Conservation (phyloP, 1,284 basidiomycete genomes). For the Phlebopus sp. region DNA sequence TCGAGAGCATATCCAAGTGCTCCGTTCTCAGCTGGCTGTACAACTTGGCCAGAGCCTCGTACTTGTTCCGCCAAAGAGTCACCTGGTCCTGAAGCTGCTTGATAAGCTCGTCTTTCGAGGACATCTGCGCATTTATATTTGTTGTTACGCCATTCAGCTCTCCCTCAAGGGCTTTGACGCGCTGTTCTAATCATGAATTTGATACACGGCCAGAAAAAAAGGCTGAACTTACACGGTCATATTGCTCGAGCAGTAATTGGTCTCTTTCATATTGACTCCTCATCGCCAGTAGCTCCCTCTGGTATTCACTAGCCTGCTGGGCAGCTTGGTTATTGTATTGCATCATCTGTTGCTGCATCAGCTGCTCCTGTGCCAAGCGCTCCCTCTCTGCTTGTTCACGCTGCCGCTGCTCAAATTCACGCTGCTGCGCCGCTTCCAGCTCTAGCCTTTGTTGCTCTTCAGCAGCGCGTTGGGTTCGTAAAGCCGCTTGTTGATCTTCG, state of each 20-base stretch:
- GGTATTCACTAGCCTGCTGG: slow-evolving; percentile 74
- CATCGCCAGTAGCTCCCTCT: slow-evolving; percentile 90
- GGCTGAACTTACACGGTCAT: slow-evolving; percentile 72
- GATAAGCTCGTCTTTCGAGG: slow-evolving; percentile 94
- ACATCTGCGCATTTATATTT: slow-evolving; percentile 86
- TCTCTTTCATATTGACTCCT: slow-evolving; percentile 97
- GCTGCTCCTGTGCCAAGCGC: slow-evolving; percentile 84
- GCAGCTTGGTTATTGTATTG: slow-evolving; percentile 70
- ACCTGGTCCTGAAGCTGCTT: slow-evolving; percentile 97
- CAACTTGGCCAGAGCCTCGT: slow-evolving; percentile 96
- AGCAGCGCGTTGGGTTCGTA: slow-evolving; percentile 76
- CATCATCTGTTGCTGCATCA: slow-evolving; percentile 77
- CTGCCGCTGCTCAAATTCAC: slow-evolving; percentile 91
- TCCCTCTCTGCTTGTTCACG: slow-evolving; percentile 87
- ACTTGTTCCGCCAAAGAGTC: slow-evolving; percentile 96
- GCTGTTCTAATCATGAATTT: slow-evolving; percentile 42
- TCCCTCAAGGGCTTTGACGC: slow-evolving; percentile 94
- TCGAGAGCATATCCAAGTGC: slow-evolving; percentile 95
- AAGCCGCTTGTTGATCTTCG: slow-evolving; percentile 88
- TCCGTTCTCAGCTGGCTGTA: slow-evolving; percentile 98
- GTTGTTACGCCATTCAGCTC: slow-evolving; percentile 80
- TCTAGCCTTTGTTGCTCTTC: slow-evolving; percentile 82
- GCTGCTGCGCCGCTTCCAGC: slow-evolving; percentile 77
- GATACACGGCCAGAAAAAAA: background rate
- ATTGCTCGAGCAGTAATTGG: slow-evolving; percentile 97